Conservation (phyloP, 495 filamentous ascomycete species). For the Trichoderma reesei region DNA sequence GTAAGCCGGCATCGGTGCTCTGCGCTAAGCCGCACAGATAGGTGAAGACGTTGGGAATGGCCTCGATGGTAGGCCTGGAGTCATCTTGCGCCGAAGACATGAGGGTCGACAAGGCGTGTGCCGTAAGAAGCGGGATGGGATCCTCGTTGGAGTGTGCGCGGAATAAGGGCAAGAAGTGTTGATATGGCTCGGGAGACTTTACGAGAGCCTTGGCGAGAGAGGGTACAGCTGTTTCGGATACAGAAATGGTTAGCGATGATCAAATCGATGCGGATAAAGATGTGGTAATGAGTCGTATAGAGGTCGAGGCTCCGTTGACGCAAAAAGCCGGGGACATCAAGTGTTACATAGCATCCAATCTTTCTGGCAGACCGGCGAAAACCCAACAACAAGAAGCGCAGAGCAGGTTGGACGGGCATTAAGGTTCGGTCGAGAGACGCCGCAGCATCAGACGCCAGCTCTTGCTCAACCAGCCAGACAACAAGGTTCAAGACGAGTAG, state of each 20-base stretch:
- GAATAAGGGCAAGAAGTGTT: constrained; percentile 77
- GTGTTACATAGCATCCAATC: no score
- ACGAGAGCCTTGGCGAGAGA: constrained; percentile 64
- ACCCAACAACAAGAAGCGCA: no score
- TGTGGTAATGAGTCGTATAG: background rate
- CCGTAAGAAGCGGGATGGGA: constrained; percentile 78
- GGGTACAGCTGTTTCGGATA: constrained; percentile 54
- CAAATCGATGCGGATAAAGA: background rate
- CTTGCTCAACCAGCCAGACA: no score
- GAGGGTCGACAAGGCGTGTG: constrained; percentile 74
- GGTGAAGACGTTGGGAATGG: constrained; percentile 74
- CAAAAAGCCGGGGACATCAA: no score
- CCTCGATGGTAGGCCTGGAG: constrained; percentile 46
- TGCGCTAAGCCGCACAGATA: constrained; percentile 78
- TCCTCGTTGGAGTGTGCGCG: constrained; percentile 75
- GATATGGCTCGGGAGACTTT: constrained; percentile 67
- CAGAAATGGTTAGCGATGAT: background rate
- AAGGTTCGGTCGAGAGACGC: no score
- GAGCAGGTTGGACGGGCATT: no score
- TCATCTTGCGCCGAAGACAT: constrained; percentile 59
- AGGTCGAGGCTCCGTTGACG: no score
- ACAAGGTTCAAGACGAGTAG: no score
- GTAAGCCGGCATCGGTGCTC: constrained; percentile 67
- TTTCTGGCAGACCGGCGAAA: no score
- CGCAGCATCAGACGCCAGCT: no score